Percentiles rank a stretch among this genome's conserved stretches.
These are phyloP conservation scores for Neophaeococcomyces aloes DNA, from an alignment of 2,329 filamentous ascomycete species.

Conservation along the genomic window DNA sequence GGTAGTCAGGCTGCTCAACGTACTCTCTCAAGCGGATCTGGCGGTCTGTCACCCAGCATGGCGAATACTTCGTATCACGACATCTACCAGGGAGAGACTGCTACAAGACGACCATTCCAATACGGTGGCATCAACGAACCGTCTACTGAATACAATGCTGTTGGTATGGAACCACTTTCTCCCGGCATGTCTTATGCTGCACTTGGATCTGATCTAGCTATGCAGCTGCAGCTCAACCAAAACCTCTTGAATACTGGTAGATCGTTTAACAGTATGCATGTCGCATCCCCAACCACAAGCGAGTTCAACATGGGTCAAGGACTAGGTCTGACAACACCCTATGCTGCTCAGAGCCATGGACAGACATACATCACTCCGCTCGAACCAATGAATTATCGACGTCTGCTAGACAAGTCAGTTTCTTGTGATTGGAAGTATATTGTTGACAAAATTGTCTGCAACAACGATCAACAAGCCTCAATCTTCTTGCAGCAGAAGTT, in stretches of 20 bases:
- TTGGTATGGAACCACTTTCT: slow-evolving; percentile 2
- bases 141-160: not conserved
- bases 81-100: slow-evolving; percentile 1
- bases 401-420: slow-evolving; percentile 86
- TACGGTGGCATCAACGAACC: slow-evolving; percentile 3
- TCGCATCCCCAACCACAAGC: slow-evolving; percentile 13
- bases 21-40: slow-evolving; percentile 4
- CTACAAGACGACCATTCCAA: slow-evolving; percentile 3
- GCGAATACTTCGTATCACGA: not conserved
- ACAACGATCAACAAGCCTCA: slow-evolving; percentile 97
- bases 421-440: slow-evolving; percentile 99
- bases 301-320: slow-evolving; percentile 14
- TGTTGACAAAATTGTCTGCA: slow-evolving; percentile 98
- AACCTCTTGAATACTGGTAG: slow-evolving; percentile 12
- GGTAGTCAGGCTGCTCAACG: not conserved
- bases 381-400: slow-evolving; percentile 92
- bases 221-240: slow-evolving; percentile 14
- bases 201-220: slow-evolving; percentile 13
- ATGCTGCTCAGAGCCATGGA: slow-evolving; percentile 45
- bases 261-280: slow-evolving; percentile 20
- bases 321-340: slow-evolving; percentile 18
- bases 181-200: slow-evolving; percentile 9
- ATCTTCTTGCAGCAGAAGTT: slow-evolving; percentile 99
- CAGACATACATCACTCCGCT: slow-evolving; percentile 76
- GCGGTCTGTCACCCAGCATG: not conserved